A percentile compares a stretch with the other conserved stretches of the same genome.
These are phyloP conservation scores for Moniliella sp. DNA, from an alignment of 1,284 basidiomycete genomes.

Conservation along the genomic window DNA sequence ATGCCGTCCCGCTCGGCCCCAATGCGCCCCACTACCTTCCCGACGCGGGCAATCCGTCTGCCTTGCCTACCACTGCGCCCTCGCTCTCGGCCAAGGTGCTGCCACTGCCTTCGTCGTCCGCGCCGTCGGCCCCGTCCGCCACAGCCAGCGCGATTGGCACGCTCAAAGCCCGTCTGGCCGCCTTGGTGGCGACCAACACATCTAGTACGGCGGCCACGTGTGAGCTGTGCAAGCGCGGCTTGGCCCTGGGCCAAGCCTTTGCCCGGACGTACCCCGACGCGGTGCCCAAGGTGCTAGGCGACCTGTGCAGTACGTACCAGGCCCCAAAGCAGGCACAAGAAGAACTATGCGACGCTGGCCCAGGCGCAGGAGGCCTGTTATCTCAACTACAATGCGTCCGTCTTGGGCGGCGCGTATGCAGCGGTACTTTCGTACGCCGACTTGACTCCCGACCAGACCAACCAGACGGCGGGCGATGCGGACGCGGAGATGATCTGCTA, in stretches of 20 bases:
- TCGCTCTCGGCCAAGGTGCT: slow-evolving; percentile 19
- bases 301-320: slow-evolving; percentile 45
- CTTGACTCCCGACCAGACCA: slow-evolving; percentile 7
- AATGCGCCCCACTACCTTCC: slow-evolving; percentile 38
- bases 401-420: slow-evolving; percentile 14
- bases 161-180: slow-evolving; percentile 37
- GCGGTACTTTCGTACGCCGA: slow-evolving; percentile 28
- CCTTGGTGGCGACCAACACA: slow-evolving; percentile 22
- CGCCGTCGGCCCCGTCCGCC: slow-evolving; percentile 35
- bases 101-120: slow-evolving; percentile 10
- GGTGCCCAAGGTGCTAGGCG: slow-evolving; percentile 43
- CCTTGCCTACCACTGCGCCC: slow-evolving; percentile 39
- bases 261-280: slow-evolving; percentile 46
- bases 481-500: slow-evolving; percentile 23
- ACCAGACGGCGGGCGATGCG: too few relatives aligned
- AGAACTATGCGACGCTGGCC: too few relatives aligned
- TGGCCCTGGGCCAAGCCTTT: slow-evolving; percentile 48
- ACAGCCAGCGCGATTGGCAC: slow-evolving; percentile 40
- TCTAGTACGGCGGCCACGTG: slow-evolving; percentile 38
- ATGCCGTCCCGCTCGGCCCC: slow-evolving; percentile 40
- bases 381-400: slow-evolving; percentile 8
- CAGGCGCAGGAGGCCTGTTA: too few relatives aligned
- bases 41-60: slow-evolving; percentile 42
- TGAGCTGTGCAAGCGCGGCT: slow-evolving; percentile 44
- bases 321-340: too few relatives aligned